Evolutionary conservation across 1,284 basidiomycete species (phyloP).

Genomic region (Rhizopogon hawkerae): DNA sequence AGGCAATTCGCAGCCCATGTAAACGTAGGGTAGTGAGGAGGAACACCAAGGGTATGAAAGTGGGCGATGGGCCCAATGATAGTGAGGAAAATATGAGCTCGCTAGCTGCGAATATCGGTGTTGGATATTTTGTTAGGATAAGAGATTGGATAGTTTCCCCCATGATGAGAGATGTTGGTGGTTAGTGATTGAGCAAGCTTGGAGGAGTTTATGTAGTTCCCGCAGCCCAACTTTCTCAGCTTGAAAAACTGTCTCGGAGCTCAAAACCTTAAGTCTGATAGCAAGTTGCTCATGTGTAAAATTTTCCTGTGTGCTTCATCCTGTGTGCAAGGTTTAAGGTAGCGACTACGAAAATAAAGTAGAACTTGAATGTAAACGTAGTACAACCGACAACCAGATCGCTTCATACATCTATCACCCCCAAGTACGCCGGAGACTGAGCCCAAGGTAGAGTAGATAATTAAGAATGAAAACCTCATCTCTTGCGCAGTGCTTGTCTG

Average conservation of each 20-base stretch:
- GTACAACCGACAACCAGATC: not conserved
- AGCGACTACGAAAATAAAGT: not conserved
- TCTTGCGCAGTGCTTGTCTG: not conserved
- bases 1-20: slow-evolving; percentile 40
- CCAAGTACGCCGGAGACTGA: too few species aligned
- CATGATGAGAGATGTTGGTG: slow-evolving; percentile 13
- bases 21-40: slow-evolving; percentile 42
- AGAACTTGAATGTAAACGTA: too few species aligned
- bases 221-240: not conserved
- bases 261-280: not conserved
- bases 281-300: not conserved
- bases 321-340: not conserved
- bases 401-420: not conserved
- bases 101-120: slow-evolving; percentile 29
- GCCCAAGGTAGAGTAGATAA: too few species aligned
- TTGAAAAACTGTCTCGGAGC: not conserved
- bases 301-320: not conserved
- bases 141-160: slow-evolving; percentile 15
- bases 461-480: not conserved
- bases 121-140: slow-evolving; percentile 20
- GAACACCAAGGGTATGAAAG: slow-evolving; percentile 40
- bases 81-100: slow-evolving; percentile 33
- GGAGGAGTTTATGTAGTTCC: not conserved
- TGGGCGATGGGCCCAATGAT: slow-evolving; percentile 43
- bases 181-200: not conserved